A percentile compares a stretch with the other conserved stretches of the same genome.
These are phyloP conservation scores for Syzygium malaccense DNA, from an alignment of 441 rosid species.

Conservation along the genomic window DNA sequence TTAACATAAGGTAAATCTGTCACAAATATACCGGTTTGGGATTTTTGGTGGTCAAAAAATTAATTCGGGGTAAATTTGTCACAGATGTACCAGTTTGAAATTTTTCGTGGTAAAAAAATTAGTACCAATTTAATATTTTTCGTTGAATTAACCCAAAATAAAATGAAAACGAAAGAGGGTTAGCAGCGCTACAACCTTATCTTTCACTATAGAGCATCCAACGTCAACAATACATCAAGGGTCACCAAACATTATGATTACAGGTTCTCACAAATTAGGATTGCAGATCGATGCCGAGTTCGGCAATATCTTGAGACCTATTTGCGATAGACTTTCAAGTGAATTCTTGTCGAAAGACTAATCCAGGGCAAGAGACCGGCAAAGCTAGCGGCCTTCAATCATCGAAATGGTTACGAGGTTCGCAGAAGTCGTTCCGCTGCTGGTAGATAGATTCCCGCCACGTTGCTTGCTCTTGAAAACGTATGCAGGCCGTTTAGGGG, in stretches of 20 bases:
- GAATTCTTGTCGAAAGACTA: not conserved
- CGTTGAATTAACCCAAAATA: not conserved
- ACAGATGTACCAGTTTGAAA: fast-evolving
- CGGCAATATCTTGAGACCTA: not conserved
- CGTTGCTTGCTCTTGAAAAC: not conserved
- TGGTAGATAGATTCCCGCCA: not conserved
- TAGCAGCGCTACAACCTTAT: not conserved
- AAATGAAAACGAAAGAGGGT: not conserved
- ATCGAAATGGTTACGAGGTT: constrained; percentile 20
- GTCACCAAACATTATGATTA: not conserved
- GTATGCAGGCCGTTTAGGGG: constrained; percentile 7
- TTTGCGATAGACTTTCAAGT: not conserved
- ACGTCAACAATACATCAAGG: not conserved
- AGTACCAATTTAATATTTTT: fast-evolving
- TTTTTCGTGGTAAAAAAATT: not conserved
- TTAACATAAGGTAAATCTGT: no score
- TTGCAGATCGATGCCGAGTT: not conserved
- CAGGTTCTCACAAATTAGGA: not conserved
- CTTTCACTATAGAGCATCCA: not conserved
- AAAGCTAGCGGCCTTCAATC: constrained; percentile 19
- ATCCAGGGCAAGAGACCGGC: not conserved
- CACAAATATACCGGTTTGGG: no score
- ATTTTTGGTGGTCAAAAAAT: no score
- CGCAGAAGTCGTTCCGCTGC: constrained; percentile 17
- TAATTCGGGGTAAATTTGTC: no score